Percentiles rank a stretch among this genome's conserved stretches.
Conservation (phyloP, 1,284 basidiomycete species). For the Ganoderma resinaceum region DNA sequence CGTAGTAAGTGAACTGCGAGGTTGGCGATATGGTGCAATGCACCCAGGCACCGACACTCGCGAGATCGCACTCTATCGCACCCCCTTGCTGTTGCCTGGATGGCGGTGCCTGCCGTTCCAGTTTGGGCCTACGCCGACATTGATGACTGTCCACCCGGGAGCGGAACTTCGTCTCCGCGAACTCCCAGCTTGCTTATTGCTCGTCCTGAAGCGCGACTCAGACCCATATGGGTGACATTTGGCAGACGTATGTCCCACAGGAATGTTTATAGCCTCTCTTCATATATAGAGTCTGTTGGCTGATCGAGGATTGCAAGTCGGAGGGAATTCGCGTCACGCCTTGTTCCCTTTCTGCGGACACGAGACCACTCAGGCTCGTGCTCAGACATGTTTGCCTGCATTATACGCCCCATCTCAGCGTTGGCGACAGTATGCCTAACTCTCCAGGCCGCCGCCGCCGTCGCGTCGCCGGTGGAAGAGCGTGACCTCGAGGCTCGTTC, state of each 20-base stretch:
- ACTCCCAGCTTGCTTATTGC: neutral
- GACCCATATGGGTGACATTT: neutral
- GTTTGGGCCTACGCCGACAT: neutral
- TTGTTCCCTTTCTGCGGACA: neutral
- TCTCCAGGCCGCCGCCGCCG: conserved; percentile 13
- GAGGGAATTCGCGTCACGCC: neutral
- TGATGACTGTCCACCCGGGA: neutral
- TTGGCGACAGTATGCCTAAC: conserved; percentile 21
- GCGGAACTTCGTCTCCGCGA: neutral
- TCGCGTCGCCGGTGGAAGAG: conserved; percentile 20
- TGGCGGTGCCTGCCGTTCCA: neutral
- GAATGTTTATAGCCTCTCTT: neutral
- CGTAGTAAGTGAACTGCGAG: neutral
- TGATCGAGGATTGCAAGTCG: neutral
- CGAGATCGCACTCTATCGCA: neutral
- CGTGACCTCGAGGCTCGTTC: conserved; percentile 34
- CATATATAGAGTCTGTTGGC: neutral
- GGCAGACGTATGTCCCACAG: neutral
- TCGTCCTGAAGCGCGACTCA: neutral
- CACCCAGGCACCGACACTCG: neutral
- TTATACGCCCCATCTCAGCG: conserved; percentile 21
- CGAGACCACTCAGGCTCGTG: neutral
- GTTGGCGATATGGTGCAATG: neutral
- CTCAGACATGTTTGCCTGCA: conserved; percentile 14
- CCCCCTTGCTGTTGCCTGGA: neutral